Base-by-base conservation (phyloP, 202 grass and related monocot species). In the Bolboschoenoplectus hybrid region DNA sequence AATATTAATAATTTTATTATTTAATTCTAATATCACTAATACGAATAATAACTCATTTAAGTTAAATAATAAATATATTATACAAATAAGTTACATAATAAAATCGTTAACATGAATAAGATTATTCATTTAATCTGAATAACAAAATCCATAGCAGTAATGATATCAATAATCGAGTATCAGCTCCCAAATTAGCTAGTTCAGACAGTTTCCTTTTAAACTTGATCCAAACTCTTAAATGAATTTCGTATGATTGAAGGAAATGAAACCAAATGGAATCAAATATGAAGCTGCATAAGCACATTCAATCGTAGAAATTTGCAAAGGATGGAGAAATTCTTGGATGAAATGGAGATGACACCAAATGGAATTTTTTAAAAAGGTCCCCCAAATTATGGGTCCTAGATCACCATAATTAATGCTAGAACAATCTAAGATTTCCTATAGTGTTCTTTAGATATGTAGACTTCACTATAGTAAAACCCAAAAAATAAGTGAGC, bases 381-480 rank as follows among this genome's bases (percentile, higher is more conserved):
- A 58, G 52, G 35, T 58, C 2, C 36, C 47, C 3, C 34, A 55
- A 47, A 55, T 6, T 36, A 36, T 32, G 1, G 20, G 17, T 77
- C 74, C 32, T 76, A 56, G 51, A 40, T 36, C 1, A 56, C 51
- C 35, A 40, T 57, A 40, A 57, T 57, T 39, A 55, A 16, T 10
- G 34, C 74, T 1, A n/a, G 51, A 34, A 57, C 74, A n/a, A 58
- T 58, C 13, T n/a, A 79, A 79, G 52, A 79, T 79, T 35, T 79
- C 14, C 34, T 41, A 58, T 58, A 79, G 52, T 40, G 74, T 41
- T 38, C 46, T 34, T 35, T 7, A 38, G 32, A 77, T 77, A 14
- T 35, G 12, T 76, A 76, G 26, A 76, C 73, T 16, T 36, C n/a
- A 11, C 11, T 26, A 76, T 7, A 76, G 14, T 14, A 55, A 76